These are phyloP conservation scores for Trichoderma citrinoviride DNA, from an alignment of 2,329 filamentous ascomycete species.

Conservation along the genomic window DNA sequence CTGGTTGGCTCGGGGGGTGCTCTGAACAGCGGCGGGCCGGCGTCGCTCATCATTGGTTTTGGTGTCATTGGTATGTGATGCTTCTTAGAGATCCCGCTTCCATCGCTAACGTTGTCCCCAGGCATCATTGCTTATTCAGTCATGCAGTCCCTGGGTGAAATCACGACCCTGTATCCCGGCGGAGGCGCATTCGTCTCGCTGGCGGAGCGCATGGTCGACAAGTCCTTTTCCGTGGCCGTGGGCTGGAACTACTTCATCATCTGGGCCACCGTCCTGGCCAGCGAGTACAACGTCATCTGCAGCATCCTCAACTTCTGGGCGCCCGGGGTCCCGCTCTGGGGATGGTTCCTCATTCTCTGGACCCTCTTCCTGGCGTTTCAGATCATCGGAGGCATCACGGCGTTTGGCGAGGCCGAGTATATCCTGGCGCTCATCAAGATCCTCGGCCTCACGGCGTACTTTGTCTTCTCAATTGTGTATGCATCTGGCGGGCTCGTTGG, in stretches of 20 bases:
- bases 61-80: conserved; percentile 55
- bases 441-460: conserved; percentile 66
- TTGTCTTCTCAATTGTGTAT: conserved; percentile 71
- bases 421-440: conserved; percentile 75
- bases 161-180: conserved; percentile 70
- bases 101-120: conserved; percentile 24
- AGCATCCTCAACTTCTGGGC: conserved; percentile 67
- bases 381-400: conserved; percentile 67
- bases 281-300: conserved; percentile 68
- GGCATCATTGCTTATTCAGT: conserved; percentile 62
- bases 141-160: conserved; percentile 72
- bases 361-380: conserved; percentile 67
- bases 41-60: conserved; percentile 70
- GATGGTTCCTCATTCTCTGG: conserved; percentile 72
- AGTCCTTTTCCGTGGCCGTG: conserved; percentile 64
- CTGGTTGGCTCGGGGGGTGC: conserved; percentile 71
- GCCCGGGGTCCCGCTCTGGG: conserved; percentile 60
- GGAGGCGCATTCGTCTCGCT: conserved; percentile 70
- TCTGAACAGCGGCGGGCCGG: conserved; percentile 66
- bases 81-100: background rate
- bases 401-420: conserved; percentile 77
- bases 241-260: conserved; percentile 73
- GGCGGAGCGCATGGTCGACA: conserved; percentile 68
- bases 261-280: conserved; percentile 61
- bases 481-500: conserved; percentile 65